These are phyloP conservation scores for Tricholoma terreum DNA, from an alignment of 768 basidiomycete species.

Conservation along the genomic window DNA sequence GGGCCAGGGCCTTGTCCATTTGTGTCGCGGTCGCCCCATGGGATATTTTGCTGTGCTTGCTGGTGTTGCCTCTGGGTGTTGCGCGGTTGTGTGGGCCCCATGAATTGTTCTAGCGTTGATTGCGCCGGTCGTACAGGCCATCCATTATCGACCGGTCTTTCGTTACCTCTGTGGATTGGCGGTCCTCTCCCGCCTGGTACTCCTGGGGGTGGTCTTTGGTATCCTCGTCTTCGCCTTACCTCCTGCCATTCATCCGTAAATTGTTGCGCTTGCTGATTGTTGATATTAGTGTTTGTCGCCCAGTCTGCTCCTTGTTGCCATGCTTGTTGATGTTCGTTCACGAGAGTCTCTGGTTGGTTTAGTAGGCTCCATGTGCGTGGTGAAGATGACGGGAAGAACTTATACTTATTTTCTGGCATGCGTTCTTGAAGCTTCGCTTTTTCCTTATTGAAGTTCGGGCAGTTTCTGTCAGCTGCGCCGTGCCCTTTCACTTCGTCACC, in stretches of 20 bases:
- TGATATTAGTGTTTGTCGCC: background rate
- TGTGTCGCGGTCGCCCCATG: background rate
- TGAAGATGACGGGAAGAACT: constrained; percentile 13
- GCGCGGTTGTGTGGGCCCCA: too few species aligned
- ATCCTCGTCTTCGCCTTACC: background rate
- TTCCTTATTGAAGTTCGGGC: constrained; percentile 13
- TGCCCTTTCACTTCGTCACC: constrained; percentile 16
- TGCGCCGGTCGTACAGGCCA: background rate
- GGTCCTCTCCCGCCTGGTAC: background rate
- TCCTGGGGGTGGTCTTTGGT: background rate
- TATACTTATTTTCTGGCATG: constrained; percentile 13
- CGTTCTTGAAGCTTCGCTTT: constrained; percentile 7
- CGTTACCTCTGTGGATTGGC: background rate
- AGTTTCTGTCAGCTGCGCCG: constrained; percentile 21
- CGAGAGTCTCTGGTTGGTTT: background rate
- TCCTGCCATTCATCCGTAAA: background rate
- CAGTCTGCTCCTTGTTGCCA: background rate
- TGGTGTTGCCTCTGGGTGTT: background rate
- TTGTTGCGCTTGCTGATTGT: background rate
- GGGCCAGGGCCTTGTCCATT: background rate
- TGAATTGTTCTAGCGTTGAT: too few species aligned
- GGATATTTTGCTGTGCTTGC: background rate
- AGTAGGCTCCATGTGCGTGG: constrained; percentile 4
- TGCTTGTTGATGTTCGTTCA: background rate
- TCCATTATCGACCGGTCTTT: background rate